Evolutionary conservation across 345 rosid genomes (phyloP).

Genomic region (Eucalyptus fibrosa): DNA sequence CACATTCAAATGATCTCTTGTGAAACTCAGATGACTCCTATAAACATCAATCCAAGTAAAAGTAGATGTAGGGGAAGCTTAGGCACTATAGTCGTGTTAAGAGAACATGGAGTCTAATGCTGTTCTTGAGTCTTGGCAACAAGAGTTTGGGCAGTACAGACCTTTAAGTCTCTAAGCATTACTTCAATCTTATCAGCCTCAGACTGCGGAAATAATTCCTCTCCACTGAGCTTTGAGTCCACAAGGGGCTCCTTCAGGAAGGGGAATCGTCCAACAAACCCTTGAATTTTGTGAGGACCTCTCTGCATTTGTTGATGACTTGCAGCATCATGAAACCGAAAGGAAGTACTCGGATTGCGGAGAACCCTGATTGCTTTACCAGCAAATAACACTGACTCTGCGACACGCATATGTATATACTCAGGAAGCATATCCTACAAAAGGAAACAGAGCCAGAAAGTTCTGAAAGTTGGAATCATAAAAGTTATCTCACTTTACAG

Average conservation of each 20-base stretch:
- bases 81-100: neutral
- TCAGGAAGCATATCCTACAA: constrained; percentile 96
- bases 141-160: neutral
- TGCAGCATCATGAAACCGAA: constrained; percentile 46
- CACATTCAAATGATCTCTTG: constrained; percentile 82
- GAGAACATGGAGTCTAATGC: neutral
- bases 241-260: constrained; percentile 37
- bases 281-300: constrained; percentile 44
- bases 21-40: constrained; percentile 93
- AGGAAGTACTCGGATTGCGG: constrained; percentile 74
- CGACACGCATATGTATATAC: constrained; percentile 78
- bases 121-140: neutral
- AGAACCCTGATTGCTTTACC: constrained; percentile 97
- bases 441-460: neutral
- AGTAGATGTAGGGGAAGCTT: neutral
- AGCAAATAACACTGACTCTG: constrained; percentile 90
- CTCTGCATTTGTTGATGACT: constrained; percentile 35
- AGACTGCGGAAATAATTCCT: constrained; percentile 81
- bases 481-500: neutral
- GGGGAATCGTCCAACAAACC: constrained; percentile 33
- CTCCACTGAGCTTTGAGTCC: constrained; percentile 42
- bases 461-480: neutral
- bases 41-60: neutral
- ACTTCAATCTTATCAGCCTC: constrained; percentile 94
- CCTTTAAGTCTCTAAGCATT: constrained; percentile 87